These are phyloP conservation scores for Lodderomyces jiufengensis DNA, from an alignment of 1,139 yeast species.

Conservation along the genomic window DNA sequence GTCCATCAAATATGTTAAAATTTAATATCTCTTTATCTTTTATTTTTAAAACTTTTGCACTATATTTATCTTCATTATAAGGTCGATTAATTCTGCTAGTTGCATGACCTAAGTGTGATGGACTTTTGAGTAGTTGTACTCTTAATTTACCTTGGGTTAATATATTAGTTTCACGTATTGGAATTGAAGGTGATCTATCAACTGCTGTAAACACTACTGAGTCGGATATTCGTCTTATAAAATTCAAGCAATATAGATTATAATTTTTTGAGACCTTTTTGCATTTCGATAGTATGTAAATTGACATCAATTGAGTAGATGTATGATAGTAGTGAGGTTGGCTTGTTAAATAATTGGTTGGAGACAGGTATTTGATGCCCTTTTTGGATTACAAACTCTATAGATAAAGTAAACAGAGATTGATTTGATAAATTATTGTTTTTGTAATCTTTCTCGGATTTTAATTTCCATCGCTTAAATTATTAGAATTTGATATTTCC, in stretches of 20 bases:
- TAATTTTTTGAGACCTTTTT: neutral
- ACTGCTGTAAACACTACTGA: slow-evolving; percentile 28
- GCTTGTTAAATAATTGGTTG: no score
- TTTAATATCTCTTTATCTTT: slow-evolving; percentile 39
- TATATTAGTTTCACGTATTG: slow-evolving; percentile 13
- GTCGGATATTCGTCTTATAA: slow-evolving; percentile 14
- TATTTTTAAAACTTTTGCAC: slow-evolving; percentile 53
- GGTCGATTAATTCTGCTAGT: slow-evolving; percentile 72
- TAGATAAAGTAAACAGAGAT: no score
- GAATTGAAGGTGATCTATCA: slow-evolving; percentile 16
- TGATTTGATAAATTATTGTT: no score
- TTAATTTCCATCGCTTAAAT: no score
- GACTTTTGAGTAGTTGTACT: slow-evolving; percentile 62
- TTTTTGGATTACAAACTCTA: no score
- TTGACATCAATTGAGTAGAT: neutral
- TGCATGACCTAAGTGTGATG: slow-evolving; percentile 77
- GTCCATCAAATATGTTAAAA: slow-evolving; percentile 86
- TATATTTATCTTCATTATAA: slow-evolving; percentile 78
- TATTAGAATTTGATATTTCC: no score
- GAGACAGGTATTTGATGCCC: no score
- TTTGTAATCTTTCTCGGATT: no score
- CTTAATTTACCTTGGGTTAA: slow-evolving; percentile 27
- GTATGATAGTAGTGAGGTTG: neutral
- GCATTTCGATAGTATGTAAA: neutral
- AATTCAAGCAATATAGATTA: no score